A percentile compares a stretch with the other conserved stretches of the same genome.
Evolutionary conservation across 805 yeast species (phyloP).

Genomic region (Clavispora phyllophila): DNA sequence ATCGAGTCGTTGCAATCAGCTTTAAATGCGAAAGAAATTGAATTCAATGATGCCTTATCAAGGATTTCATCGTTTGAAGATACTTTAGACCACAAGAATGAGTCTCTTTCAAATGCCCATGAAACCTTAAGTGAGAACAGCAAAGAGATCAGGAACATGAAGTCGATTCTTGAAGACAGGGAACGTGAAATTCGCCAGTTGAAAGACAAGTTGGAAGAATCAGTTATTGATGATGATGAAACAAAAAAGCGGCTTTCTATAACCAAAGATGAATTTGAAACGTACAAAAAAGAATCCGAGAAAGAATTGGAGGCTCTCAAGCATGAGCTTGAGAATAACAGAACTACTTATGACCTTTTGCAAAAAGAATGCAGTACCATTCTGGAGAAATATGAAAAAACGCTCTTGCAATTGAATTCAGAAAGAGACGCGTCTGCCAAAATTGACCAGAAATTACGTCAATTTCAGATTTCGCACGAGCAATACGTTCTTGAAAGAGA

Average conservation of each 20-base stretch:
- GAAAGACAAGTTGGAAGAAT: not conserved
- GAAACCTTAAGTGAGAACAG: not conserved
- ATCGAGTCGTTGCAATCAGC: not conserved
- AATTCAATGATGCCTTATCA: not conserved
- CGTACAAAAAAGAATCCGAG: not conserved
- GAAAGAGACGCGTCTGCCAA: not conserved
- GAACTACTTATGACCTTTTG: not conserved
- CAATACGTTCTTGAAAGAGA: not conserved
- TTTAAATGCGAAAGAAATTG: not conserved
- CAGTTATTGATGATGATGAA: not conserved
- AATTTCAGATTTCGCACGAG: not conserved
- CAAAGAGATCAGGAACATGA: conserved; percentile 4
- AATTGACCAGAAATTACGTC: not conserved
- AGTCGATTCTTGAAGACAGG: not conserved
- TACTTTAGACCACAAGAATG: not conserved
- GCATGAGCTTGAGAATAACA: not conserved
- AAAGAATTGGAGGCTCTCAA: too few relatives aligned
- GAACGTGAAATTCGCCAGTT: not conserved
- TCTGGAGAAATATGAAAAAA: not conserved
- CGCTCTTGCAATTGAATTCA: not conserved
- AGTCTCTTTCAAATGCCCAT: not conserved
- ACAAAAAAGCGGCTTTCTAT: not conserved
- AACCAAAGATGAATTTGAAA: not conserved
- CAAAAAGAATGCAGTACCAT: not conserved
- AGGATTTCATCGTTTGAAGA: not conserved